Percentiles rank a stretch among this genome's conserved stretches.
Conservation (phyloP, 2,329 filamentous ascomycete genomes). For the Scedosporium minutisporum region DNA sequence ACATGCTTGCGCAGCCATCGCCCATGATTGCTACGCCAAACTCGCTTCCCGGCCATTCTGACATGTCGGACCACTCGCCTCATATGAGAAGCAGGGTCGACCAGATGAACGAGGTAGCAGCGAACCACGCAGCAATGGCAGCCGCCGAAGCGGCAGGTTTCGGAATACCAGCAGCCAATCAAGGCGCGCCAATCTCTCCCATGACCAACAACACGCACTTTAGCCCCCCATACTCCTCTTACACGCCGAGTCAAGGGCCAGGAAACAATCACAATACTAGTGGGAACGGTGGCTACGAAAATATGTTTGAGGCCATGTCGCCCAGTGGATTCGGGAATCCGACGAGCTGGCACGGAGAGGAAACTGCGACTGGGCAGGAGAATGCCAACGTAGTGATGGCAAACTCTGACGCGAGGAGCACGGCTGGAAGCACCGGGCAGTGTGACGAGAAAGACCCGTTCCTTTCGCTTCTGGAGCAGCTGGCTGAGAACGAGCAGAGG, state of each 20-base stretch:
- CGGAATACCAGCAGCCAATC: constrained; percentile 10
- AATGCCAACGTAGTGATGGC: neutral
- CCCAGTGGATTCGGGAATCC: constrained; percentile 44
- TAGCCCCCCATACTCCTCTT: constrained; percentile 31
- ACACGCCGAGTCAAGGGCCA: constrained; percentile 19
- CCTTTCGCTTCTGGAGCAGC: constrained; percentile 66
- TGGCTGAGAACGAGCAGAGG: constrained; percentile 69
- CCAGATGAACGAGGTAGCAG: constrained; percentile 22
- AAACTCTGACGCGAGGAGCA: constrained; percentile 1
- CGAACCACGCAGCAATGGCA: constrained; percentile 23
- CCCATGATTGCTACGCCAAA: constrained; percentile 28
- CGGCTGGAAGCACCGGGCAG: constrained; percentile 35
- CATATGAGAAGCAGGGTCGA: constrained; percentile 23
- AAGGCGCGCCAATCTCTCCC: constrained; percentile 11
- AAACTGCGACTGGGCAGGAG: constrained; percentile 12
- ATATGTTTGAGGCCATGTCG: constrained; percentile 49
- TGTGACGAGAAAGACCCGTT: constrained; percentile 72
- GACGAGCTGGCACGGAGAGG: constrained; percentile 39
- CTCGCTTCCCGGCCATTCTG: constrained; percentile 24
- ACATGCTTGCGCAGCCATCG: constrained; percentile 28
- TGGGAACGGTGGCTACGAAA: constrained; percentile 35
- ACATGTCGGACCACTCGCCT: constrained; percentile 20
- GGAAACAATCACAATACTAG: constrained; percentile 18
- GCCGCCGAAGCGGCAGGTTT: constrained; percentile 29
- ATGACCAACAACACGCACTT: constrained; percentile 22